Base-by-base conservation (phyloP, 2,329 filamentous ascomycete genomes). In the Pseudofabraea citricarpa region DNA sequence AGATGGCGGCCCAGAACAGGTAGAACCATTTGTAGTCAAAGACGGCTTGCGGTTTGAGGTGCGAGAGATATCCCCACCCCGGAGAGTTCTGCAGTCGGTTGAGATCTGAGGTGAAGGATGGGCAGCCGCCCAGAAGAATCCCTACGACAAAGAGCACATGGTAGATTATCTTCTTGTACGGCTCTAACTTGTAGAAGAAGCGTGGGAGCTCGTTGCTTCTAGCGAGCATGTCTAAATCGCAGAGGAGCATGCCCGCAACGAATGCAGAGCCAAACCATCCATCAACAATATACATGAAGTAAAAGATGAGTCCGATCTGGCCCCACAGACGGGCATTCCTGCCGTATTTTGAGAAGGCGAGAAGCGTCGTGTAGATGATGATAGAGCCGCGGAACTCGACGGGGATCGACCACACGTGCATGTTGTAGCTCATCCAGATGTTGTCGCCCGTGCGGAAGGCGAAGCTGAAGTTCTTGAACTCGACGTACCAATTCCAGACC, bases 381-480 rank as follows among this genome's bases (percentile, higher is more conserved):
- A 86, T 69, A 3, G 81, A 85, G 13, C 82, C 81, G 49, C 71
- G 66, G 62, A 80, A 74, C 55, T 83, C 79, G 13, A 79, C 62
- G 0, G 81, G 79, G 41, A 85, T 84, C 0, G 73, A 81, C 78
- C 79, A 83, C 3, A 76, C 57, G 50, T 84, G 81, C 21, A 68
- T 69, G 52, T 81, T 79, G 62, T 78, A 78, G 10, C 64, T 62
- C 43, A 81, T 70, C 68, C 77, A 82, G 9, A 75, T 72, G 8
- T 72, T 64, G 2, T 74, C 75, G 6, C 78, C 77, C 6, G 68
- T 69, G 32, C 75, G 74, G 63, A 79, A 86, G 29, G 84, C 58
- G 57, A 82, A 86, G 61, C 74, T 85, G 64, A 82, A 85, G 59
- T 84, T 84, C 58, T 85, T 86, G 57, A 77, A 68, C 57, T 85